A percentile compares a stretch with the other conserved stretches of the same genome.
phyloP scores from a whole-genome alignment of 2,329 filamentous ascomycete genomes.

The Claviceps pazoutovae region DNA sequence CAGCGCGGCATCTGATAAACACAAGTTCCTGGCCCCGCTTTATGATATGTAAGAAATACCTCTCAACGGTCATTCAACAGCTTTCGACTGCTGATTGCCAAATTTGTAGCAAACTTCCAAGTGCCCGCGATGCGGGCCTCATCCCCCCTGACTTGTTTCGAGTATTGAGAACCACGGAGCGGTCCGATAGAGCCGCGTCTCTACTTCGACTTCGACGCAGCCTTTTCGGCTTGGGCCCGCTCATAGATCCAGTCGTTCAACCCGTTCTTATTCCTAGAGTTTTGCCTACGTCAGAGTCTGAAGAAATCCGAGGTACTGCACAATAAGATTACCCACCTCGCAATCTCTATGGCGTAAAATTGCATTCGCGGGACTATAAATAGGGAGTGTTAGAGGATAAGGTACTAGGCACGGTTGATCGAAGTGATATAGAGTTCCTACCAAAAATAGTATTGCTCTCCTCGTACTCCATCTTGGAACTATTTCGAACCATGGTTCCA shows the following conservation, averaged over 20 bases:
- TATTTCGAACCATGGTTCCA: constrained; percentile 77
- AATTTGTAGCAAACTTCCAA: background rate
- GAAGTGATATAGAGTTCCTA: constrained; percentile 26
- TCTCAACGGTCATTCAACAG: background rate
- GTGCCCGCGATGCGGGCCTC: background rate
- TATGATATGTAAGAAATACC: too few relatives aligned
- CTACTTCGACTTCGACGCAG: constrained; percentile 8
- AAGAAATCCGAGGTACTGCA: background rate
- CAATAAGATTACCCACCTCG: constrained; percentile 16
- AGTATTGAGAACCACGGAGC: background rate
- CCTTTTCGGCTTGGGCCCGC: constrained; percentile 51
- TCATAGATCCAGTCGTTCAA: constrained; percentile 98
- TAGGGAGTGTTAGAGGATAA: background rate
- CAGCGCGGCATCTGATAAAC: background rate
- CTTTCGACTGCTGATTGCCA: background rate
- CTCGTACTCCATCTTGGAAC: constrained; percentile 70
- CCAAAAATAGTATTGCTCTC: constrained; percentile 86
- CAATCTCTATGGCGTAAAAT: constrained; percentile 41
- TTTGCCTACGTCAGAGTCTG: background rate
- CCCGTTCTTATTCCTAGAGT: constrained; percentile 61
- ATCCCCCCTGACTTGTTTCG: background rate
- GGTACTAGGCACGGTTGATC: background rate
- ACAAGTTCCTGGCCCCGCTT: background rate
- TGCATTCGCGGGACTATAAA: constrained; percentile 38
- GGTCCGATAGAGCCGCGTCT: background rate